Conservation (phyloP, 1,284 basidiomycete genomes). For the Ganoderma lingzhi region DNA sequence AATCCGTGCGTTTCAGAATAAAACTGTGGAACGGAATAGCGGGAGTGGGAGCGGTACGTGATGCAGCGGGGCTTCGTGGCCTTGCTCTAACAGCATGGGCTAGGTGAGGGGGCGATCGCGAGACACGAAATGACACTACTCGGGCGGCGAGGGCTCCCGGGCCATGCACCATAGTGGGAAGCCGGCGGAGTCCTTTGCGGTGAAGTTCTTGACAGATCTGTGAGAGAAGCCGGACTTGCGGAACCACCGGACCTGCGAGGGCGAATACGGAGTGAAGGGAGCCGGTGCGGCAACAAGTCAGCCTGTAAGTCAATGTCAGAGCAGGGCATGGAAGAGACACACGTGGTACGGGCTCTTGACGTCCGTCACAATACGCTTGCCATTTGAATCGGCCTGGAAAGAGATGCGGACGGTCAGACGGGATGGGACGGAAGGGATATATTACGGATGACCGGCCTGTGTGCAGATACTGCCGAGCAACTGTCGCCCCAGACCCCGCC, state of each 20-base stretch:
- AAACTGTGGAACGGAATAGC: neutral
- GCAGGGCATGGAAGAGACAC: slow-evolving; percentile 16
- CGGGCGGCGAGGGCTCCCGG: slow-evolving; percentile 29
- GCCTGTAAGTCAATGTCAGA: neutral
- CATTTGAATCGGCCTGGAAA: slow-evolving; percentile 32
- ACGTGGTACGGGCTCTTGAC: slow-evolving; percentile 37
- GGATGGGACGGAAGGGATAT: neutral
- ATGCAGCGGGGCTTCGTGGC: neutral
- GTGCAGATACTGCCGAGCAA: slow-evolving; percentile 30
- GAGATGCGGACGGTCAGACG: neutral
- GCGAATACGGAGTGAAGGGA: neutral
- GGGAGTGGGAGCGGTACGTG: neutral
- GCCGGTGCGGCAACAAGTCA: neutral
- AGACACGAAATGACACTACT: neutral
- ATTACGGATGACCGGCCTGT: slow-evolving; percentile 27
- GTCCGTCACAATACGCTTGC: slow-evolving; percentile 29
- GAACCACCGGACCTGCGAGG: slow-evolving; percentile 37
- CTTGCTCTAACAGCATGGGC: neutral
- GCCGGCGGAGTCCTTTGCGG: slow-evolving; percentile 33
- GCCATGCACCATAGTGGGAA: slow-evolving; percentile 42
- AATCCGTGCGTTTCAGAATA: neutral
- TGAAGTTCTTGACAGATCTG: slow-evolving; percentile 40
- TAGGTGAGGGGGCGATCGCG: neutral
- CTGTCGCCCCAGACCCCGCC: slow-evolving; percentile 33
- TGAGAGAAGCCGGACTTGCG: slow-evolving; percentile 36